Evolutionary conservation across 1,284 basidiomycete species (phyloP).

Genomic region (Boletus smithii): DNA sequence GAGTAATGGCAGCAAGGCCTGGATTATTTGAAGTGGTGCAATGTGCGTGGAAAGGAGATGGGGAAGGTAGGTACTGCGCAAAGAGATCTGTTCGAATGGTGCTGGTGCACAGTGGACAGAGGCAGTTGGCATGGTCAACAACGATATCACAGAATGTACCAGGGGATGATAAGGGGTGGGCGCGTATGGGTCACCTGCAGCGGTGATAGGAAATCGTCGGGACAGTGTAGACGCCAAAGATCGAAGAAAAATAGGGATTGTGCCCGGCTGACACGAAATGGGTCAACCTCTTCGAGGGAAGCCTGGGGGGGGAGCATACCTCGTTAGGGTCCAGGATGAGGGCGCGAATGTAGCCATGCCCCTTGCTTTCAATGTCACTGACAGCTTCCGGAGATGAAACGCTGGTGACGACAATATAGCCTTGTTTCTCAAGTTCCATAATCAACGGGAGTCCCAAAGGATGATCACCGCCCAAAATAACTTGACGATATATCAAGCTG

Average conservation of each 20-base stretch:
- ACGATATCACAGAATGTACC: constrained; percentile 68
- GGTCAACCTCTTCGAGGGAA: not conserved
- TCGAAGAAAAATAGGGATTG: constrained; percentile 70
- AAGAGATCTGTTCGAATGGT: constrained; percentile 69
- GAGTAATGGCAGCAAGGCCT: constrained; percentile 70
- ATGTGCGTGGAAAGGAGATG: constrained; percentile 71
- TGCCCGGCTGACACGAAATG: constrained; percentile 50
- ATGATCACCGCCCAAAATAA: constrained; percentile 76
- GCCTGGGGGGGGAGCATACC: constrained; percentile 36
- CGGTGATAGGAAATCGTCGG: constrained; percentile 74
- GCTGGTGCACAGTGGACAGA: constrained; percentile 41
- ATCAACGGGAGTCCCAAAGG: constrained; percentile 68
- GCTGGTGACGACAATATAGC: constrained; percentile 77
- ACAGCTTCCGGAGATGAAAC: constrained; percentile 64
- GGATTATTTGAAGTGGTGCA: constrained; percentile 69
- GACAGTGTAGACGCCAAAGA: constrained; percentile 74
- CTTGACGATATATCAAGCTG: constrained; percentile 38
- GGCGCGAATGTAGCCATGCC: constrained; percentile 72
- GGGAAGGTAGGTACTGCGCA: constrained; percentile 59
- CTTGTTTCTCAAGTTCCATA: constrained; percentile 66
- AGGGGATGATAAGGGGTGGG: constrained; percentile 60
- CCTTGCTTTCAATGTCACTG: constrained; percentile 57
- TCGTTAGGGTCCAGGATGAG: constrained; percentile 74
- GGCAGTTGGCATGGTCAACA: constrained; percentile 52
- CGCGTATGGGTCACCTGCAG: constrained; percentile 74